Evolutionary conservation across 73 alveolate species (phyloP), one percentile per base, ranked within the genome.

Genomic region (Tetrahymena malaccensis): DNA sequence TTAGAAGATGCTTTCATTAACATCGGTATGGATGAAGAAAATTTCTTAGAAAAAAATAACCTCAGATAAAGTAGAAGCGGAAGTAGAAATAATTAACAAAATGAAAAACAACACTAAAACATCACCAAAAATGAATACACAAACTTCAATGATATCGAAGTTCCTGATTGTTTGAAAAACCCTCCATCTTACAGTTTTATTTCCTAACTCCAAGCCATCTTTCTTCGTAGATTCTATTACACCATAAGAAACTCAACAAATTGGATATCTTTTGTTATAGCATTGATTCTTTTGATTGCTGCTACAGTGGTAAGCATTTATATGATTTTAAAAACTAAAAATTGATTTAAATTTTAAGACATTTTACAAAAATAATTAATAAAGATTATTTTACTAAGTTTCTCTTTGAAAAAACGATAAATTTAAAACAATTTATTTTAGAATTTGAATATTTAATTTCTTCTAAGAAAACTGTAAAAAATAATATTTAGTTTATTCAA

Each of bases 1-100:
- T 96, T 99, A 85, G 99, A 99, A 96, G 99, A 99, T 85, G 99
- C 99, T 8, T 99, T 99, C 96, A 96, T 99, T 16, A 98, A 96
- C 96, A 99, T 98, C 10, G 99, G 97, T n/a, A 98, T 97, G 89
- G 99, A 98, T 93, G 97, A 94, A 44, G 96, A 94, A 25, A 84
- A 35, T 34, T 94, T 94, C 31, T 43, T 93, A 57, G 93, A 95
- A 55, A 70, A 40, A 43, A 95, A 85, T n/a, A 84, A 95, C 19
- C 57, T 40, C 38, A 17, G 96, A 85, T 16, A 37, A 94, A 40
- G 35, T 40, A 70, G 57, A 44, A 85, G 25, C 34, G 94, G 93
- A 94, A 43, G 93, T 33, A 84, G 50, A 85, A 50, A 50, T 50
- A 50, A 15, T 21, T 58, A 12, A 40, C 27, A 43, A 56, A 94